A percentile compares a stretch with the other conserved stretches of the same genome.
These are phyloP conservation scores for Boletus mariae DNA, from an alignment of 1,284 basidiomycete species.

Conservation along the genomic window DNA sequence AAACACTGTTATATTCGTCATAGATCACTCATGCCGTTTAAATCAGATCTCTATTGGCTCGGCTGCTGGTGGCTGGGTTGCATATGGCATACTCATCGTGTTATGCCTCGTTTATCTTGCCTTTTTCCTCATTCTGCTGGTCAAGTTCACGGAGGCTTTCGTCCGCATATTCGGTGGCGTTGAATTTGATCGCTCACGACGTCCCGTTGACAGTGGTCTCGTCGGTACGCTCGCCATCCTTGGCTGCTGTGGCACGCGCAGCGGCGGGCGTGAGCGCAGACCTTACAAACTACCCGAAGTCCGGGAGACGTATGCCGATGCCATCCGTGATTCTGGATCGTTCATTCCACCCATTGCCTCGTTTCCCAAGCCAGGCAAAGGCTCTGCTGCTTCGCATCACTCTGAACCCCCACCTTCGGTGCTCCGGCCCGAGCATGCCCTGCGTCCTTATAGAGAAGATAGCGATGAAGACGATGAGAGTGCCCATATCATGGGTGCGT, in stretches of 20 bases:
- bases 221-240: slow-evolving; percentile 77
- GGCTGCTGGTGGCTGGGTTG: slow-evolving; percentile 84
- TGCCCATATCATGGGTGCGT: slow-evolving; percentile 81
- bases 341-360: slow-evolving; percentile 40
- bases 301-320: slow-evolving; percentile 24
- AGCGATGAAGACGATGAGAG: slow-evolving; percentile 73
- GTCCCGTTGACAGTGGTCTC: slow-evolving; percentile 79
- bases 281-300: slow-evolving; percentile 29
- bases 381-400: slow-evolving; percentile 29
- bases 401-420: slow-evolving; percentile 72
- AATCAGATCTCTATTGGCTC: slow-evolving; percentile 73
- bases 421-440: slow-evolving; percentile 71
- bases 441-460: slow-evolving; percentile 73
- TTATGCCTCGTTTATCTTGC: slow-evolving; percentile 83
- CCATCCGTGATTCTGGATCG: slow-evolving; percentile 37
- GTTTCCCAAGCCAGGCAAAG: slow-evolving; percentile 22
- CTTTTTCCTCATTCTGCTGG: slow-evolving; percentile 74
- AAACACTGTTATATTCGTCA: background rate
- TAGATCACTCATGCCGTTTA: slow-evolving; percentile 15
- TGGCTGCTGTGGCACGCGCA: slow-evolving; percentile 66
- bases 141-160: slow-evolving; percentile 81
- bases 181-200: slow-evolving; percentile 81
- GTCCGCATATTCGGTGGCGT: slow-evolving; percentile 78
- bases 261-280: slow-evolving; percentile 30
- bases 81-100: slow-evolving; percentile 88